Base-by-base conservation (phyloP, 2,329 filamentous ascomycete species). In the Lasiodiplodia theobromae region DNA sequence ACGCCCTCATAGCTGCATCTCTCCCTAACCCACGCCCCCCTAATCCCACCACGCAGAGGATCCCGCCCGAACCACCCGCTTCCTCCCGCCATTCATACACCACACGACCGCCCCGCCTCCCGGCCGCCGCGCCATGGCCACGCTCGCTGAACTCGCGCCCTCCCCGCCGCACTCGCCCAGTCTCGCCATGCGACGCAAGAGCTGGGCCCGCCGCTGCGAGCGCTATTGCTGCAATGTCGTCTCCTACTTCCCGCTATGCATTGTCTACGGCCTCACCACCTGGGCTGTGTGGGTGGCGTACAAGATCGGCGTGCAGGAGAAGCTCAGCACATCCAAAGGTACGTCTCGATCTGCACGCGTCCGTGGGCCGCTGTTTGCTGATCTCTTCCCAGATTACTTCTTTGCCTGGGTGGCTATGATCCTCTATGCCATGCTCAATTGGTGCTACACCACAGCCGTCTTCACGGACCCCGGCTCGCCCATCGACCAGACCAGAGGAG, bases 271-370 rank as follows among this genome's bases (percentile, higher is more conserved):
- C 68, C 80, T 97, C 72, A 95, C 93, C n/a, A 91, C 91, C 12
- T 99, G 96, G 96, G 94, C 93, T 2, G 88, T 91, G n/a, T 97
- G 92, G 86, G 94, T 97, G 10, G 87, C 94, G 74, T 86, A 92
- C 58, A 89, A 85, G 68, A 92, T 97, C 69, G 92, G 92, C 65
- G 28, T 51, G 47, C 44, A 69, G n/a, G 31, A 47, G 54, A 69
- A 25, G 40, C 38, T 64, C 51, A 62, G 62, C 37, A 63, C 56
- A 31, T 16, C 14, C 21, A 49, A 21, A 67, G 53, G 65, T 67
- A 47, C 34, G 23, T 51, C 58, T 38, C 37, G 44, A 38, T 53
- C 60, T 37, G 11, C 60, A 28, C 25, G 47, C n/a, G 38, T 28
- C 16, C 16, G 25, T 11, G 28, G 40, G 16, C 54, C 2, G 18